Base-by-base conservation (phyloP, 345 rosid species). In the Brassica carinata region DNA sequence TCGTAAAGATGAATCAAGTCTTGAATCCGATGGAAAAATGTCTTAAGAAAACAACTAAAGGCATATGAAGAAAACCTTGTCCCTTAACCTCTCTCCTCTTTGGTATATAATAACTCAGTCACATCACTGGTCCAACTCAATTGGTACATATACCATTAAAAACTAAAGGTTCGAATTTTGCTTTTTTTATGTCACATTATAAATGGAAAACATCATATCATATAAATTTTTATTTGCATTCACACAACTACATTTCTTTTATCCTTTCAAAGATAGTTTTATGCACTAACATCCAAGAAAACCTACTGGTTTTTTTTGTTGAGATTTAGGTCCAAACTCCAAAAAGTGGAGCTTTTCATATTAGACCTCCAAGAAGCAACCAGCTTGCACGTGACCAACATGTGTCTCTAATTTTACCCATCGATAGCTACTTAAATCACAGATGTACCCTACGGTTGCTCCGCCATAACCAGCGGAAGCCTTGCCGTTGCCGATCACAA, bases 321-420 rank as follows among this genome's bases (percentile, higher is more conserved):
- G 74, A 40, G 62, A 34, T 68, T 74, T 73, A 79, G 77, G 72
- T 72, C 2, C 30, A 78, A 19, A 72, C 36, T 57, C 68, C 18
- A 29, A 67, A 33, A 53, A 75, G 18, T n/a, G 15, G 19, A 40
- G n/a, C 0, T 11, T 18, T 61, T 23, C 13, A 18, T 3, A 59
- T 76, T 76, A 94, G 29, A 91, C 73, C 77, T 90, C 96, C 14
- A 89, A n/a, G 59, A 13, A 85, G 64, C 96, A 93, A 6, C 90
- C 92, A 7, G 88, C 83, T 64, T 87, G 94, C 72, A 91, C 92
- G 51, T 84, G 89, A 5, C 98, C 98, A 0, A 79, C 79, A 0
- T 78, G 82, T 0, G 79, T 73, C 64, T 83, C 90, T 72, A 87
- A 3, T 76, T 75, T 77, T 23, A 40, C 76, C 99, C 99, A 95